phyloP scores from a whole-genome alignment of 148 eudicot species.

The Hydrangea macrophylla region DNA sequence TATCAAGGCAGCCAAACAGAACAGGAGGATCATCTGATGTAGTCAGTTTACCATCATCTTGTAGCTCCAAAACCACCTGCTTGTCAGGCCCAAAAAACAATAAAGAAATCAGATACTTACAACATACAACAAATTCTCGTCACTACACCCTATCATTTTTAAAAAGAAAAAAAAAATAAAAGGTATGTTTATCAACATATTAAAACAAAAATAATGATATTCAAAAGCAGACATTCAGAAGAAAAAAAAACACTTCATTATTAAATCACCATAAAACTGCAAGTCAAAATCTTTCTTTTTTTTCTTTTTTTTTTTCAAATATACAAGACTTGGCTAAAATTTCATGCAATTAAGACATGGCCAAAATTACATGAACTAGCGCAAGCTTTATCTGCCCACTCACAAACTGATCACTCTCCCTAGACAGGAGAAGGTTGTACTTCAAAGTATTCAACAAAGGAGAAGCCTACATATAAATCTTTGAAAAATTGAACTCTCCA shows the following conservation, averaged over 20 bases:
- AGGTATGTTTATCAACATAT: too few species aligned
- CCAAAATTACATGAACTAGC: too few species aligned
- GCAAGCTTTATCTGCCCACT: too few species aligned
- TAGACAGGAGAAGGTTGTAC: not conserved
- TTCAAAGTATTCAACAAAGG: not conserved
- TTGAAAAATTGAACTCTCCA: not conserved
- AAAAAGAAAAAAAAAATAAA: too few species aligned
- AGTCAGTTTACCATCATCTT: conserved; percentile 63
- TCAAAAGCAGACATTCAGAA: too few species aligned
- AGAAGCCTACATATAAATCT: not conserved
- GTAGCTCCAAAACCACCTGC: conserved; percentile 84
- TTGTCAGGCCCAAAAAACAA: not conserved
- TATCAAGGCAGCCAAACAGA: conserved; percentile 68
- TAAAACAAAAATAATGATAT: too few species aligned
- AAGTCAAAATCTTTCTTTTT: not conserved
- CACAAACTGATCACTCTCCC: conserved; percentile 1
- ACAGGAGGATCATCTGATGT: conserved; percentile 92
- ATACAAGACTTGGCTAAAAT: too few species aligned
- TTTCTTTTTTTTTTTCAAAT: too few species aligned
- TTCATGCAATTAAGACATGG: conserved; percentile 2
- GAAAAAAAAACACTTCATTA: not conserved
- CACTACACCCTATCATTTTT: too few species aligned
- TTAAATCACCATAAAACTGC: not conserved
- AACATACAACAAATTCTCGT: not conserved
- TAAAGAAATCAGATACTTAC: not conserved